Evolutionary conservation across 129 eudicot species (phyloP).

Genomic region (Arctium minus): DNA sequence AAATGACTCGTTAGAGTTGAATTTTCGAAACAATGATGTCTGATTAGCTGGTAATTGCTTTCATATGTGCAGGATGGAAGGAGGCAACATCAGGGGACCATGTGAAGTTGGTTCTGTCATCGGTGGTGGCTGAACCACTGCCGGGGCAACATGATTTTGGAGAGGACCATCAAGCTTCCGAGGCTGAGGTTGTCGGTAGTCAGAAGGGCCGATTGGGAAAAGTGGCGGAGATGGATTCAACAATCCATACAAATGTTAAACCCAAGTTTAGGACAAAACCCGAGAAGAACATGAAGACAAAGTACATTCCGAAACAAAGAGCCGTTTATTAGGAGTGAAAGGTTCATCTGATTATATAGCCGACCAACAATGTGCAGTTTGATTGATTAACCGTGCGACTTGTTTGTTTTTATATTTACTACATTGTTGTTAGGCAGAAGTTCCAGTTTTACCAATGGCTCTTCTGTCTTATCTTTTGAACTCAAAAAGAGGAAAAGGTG

Average conservation of each 20-base stretch:
- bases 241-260: slow-evolving; percentile 22
- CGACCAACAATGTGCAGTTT: slow-evolving; percentile 48
- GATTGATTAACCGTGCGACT: slow-evolving; percentile 15
- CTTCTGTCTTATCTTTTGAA: slow-evolving; percentile 27
- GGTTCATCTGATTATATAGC: slow-evolving; percentile 32
- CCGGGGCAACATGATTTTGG: slow-evolving; percentile 16
- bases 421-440: slow-evolving; percentile 43
- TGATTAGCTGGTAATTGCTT: not conserved
- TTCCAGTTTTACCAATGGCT: slow-evolving; percentile 35
- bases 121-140: slow-evolving; percentile 26
- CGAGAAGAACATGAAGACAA: slow-evolving; percentile 37
- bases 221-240: slow-evolving; percentile 15
- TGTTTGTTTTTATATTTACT: not conserved
- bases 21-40: not conserved
- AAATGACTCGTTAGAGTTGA: not conserved
- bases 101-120: slow-evolving; percentile 44
- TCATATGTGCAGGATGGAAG: slow-evolving; percentile 62
- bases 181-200: slow-evolving; percentile 15
- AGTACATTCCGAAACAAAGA: slow-evolving; percentile 49
- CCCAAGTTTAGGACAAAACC: slow-evolving; percentile 38
- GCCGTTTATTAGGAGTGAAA: slow-evolving; percentile 24
- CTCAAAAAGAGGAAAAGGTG: slow-evolving; percentile 13
- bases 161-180: slow-evolving; percentile 23
- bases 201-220: slow-evolving; percentile 16
- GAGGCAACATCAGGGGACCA: slow-evolving; percentile 74